Base-by-base conservation (phyloP, 495 filamentous ascomycete species). In the Glutinoglossum americanum region DNA sequence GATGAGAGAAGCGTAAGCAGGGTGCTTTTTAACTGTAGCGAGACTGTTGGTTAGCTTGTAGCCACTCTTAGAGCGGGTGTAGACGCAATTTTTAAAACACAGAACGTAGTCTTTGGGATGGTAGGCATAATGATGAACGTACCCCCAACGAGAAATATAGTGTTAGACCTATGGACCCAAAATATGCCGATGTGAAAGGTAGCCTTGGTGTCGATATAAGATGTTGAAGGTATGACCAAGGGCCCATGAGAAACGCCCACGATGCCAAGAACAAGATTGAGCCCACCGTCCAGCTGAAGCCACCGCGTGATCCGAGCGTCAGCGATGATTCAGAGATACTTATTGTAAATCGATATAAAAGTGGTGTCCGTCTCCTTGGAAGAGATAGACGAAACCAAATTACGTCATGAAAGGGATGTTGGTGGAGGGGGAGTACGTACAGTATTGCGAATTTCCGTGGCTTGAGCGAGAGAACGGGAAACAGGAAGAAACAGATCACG, bases 161-260 rank as follows among this genome's bases (percentile, higher is more conserved):
- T 4, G 92, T 96, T 64, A 96, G 67, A 1, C 72, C 81, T 61
- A 98, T 94, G 44, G 86, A 93, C 44, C 90, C 92, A 73, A 98
- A 96, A 74, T 98, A 98, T 28, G 88, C 86, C 54, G 88, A 88
- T 21, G 92, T 96, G 67, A 98, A 98, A 11, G 93, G 92, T 55
- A 98, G 70, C 60, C 92, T 79, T 59, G 87, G 74, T 56, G 79
- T 80, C 54, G 93, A 97, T 63, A 87, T 70, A 65, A 98, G 76
- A 69, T 98, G 92, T 63, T 79, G 81, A 53, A 80, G 71, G 70
- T 97, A 98, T 49, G 75, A 70, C 70, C 76, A 73, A 21, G 89
- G 89, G 55, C 92, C 92, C 81, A 94, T 89, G 72, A 98, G 75
- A 61, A 89, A 87, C 3, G 87, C 89, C 79, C 88, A 98, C 67